Percentiles rank a stretch among this genome's conserved stretches.
phyloP scores from a whole-genome alignment of 179 eudicot species.

The Heliamphora pulchella region DNA sequence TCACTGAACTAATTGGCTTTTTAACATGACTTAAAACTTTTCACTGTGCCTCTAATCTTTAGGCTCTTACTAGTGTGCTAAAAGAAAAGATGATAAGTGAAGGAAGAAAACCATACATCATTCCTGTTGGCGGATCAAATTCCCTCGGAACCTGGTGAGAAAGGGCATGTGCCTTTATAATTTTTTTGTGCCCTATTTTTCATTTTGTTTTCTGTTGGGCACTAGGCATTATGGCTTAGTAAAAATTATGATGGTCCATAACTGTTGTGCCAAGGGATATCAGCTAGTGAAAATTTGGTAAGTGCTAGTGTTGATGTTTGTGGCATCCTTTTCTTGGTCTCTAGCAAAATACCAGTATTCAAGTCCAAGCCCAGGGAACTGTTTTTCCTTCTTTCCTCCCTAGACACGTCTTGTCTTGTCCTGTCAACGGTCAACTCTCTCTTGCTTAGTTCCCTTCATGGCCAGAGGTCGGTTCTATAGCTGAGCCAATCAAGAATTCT shows the following conservation, averaged over 20 bases:
- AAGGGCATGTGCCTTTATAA: neutral
- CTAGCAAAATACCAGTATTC: neutral
- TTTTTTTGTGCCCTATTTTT: neutral
- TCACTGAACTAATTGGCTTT: conserved; percentile 11
- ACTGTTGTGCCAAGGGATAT: neutral
- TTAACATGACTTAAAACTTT: conserved; percentile 10
- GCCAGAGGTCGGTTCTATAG: no score
- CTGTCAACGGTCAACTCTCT: no score
- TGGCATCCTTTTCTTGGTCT: neutral
- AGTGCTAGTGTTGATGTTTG: neutral
- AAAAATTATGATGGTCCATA: neutral
- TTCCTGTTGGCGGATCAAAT: conserved; percentile 99
- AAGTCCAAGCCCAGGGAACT: no score
- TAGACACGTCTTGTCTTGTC: no score
- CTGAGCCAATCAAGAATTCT: no score
- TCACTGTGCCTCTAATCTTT: conserved; percentile 13
- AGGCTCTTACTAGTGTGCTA: conserved; percentile 77
- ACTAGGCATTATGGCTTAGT: neutral
- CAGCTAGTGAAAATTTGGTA: neutral
- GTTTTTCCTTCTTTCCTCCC: no score
- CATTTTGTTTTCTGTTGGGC: neutral
- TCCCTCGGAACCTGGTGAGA: conserved; percentile 91
- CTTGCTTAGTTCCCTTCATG: no score
- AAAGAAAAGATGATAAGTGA: conserved; percentile 73
- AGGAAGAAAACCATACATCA: conserved; percentile 92